A percentile compares a stretch with the other conserved stretches of the same genome.
These are phyloP conservation scores for Phytophthora vignae DNA, from an alignment of 352 stramenopile species.

Conservation along the genomic window DNA sequence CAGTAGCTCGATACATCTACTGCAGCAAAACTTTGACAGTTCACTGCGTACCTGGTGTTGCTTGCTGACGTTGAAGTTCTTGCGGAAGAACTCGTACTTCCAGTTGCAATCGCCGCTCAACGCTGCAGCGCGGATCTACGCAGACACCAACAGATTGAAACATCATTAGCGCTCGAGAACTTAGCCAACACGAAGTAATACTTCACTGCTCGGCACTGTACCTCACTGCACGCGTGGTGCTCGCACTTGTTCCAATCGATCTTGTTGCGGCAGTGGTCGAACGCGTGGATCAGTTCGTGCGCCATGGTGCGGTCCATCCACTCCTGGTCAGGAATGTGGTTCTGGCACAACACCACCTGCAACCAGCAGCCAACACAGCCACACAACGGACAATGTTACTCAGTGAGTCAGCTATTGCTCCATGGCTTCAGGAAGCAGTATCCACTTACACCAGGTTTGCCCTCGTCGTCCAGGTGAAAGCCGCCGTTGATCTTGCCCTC, in stretches of 20 bases:
- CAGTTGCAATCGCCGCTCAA: conserved; percentile 92
- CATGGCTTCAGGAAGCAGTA: background rate
- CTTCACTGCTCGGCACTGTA: conserved; percentile 18
- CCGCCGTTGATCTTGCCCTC: conserved; percentile 88
- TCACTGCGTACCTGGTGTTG: conserved; percentile 74
- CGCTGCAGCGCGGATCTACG: conserved; percentile 71
- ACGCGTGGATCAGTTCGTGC: conserved; percentile 95
- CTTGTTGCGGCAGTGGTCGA: conserved; percentile 93
- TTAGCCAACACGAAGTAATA: background rate
- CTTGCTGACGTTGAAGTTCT: conserved; percentile 91
- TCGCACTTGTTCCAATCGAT: conserved; percentile 94
- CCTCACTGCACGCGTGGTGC: conserved; percentile 93
- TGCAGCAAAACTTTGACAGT: background rate
- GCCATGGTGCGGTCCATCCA: conserved; percentile 93
- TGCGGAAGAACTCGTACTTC: conserved; percentile 93
- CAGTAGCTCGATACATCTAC: background rate
- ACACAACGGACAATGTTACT: background rate
- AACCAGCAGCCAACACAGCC: background rate
- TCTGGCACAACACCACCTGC: conserved; percentile 89
- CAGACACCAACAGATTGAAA: conserved; percentile 2
- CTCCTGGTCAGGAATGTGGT: conserved; percentile 92
- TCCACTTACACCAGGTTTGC: conserved; percentile 65
- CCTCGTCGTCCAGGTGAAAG: conserved; percentile 83
- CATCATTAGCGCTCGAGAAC: background rate
- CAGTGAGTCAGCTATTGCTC: background rate